Evolutionary conservation across 306 rosid genomes (phyloP).

Genomic region (Prunus campanulata): DNA sequence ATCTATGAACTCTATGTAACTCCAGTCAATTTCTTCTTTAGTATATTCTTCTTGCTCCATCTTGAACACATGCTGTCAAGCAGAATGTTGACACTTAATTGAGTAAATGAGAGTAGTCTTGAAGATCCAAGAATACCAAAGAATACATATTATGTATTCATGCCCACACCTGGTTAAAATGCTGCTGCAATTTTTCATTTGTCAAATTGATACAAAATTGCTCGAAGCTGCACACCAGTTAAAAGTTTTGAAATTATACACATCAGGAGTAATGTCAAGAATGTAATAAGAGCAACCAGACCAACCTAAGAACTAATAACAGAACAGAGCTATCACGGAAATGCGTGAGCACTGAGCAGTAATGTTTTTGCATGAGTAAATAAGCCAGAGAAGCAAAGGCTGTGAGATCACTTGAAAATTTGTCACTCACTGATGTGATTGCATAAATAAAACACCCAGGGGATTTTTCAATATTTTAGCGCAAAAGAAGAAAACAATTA

Average conservation of each 20-base stretch:
- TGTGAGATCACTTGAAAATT: slow-evolving; percentile 4
- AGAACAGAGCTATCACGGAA: neutral
- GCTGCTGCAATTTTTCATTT: slow-evolving; percentile 97
- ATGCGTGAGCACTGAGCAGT: neutral
- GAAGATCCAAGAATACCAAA: slow-evolving; percentile 22
- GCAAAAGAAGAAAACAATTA: neutral
- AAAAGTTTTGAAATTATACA: slow-evolving; percentile 1
- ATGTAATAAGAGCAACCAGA: neutral
- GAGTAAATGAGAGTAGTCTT: slow-evolving; percentile 12
- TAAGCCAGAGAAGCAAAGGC: neutral
- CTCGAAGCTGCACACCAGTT: slow-evolving; percentile 70
- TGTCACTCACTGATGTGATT: neutral
- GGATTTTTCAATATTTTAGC: neutral
- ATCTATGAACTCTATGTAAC: slow-evolving; percentile 91
- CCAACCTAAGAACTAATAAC: slow-evolving; percentile 10
- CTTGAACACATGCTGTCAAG: slow-evolving; percentile 90
- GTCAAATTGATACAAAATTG: slow-evolving; percentile 98
- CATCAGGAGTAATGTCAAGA: slow-evolving; percentile 2
- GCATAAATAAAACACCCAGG: neutral
- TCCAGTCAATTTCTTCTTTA: slow-evolving; percentile 93
- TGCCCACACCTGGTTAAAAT: slow-evolving; percentile 85
- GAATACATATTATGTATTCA: slow-evolving; percentile 18
- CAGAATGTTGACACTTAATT: slow-evolving; percentile 18
- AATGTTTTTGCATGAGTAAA: neutral
- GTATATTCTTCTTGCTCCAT: slow-evolving; percentile 99